These are phyloP conservation scores for Zizania latifolia DNA, from an alignment of 176 grass and related monocot genomes.

Conservation along the genomic window DNA sequence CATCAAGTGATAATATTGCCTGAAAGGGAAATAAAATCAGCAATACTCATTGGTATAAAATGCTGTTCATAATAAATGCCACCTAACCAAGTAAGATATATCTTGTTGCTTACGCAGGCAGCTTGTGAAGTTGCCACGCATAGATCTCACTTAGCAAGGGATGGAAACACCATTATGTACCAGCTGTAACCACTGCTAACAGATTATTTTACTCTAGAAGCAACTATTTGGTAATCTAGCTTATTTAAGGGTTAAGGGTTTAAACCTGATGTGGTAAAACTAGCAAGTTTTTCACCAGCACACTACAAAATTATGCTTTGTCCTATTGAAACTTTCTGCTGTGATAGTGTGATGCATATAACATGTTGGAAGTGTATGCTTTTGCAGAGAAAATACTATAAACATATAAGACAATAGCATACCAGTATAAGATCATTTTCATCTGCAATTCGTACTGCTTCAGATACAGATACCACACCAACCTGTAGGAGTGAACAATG, in stretches of 20 bases:
- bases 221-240: neutral
- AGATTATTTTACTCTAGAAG: neutral
- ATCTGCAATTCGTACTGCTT: slow-evolving; percentile 64
- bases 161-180: neutral
- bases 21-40: slow-evolving; percentile 42
- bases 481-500: slow-evolving; percentile 42
- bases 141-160: neutral
- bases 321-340: neutral
- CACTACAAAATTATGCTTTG: neutral
- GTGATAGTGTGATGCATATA: neutral
- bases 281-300: neutral
- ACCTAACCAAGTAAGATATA: neutral
- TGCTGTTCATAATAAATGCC: neutral
- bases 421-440: slow-evolving; percentile 70
- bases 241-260: neutral
- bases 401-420: slow-evolving; percentile 12
- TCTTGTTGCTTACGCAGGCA: neutral
- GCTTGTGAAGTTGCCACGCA: neutral
- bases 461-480: slow-evolving; percentile 65
- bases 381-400: neutral
- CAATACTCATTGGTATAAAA: slow-evolving; percentile 9
- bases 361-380: neutral
- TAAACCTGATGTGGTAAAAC: neutral
- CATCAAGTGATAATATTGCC: slow-evolving; percentile 80
- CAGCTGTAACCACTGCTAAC: neutral